Base-by-base conservation (phyloP, 768 basidiomycete species). In the Calocera cornea region DNA sequence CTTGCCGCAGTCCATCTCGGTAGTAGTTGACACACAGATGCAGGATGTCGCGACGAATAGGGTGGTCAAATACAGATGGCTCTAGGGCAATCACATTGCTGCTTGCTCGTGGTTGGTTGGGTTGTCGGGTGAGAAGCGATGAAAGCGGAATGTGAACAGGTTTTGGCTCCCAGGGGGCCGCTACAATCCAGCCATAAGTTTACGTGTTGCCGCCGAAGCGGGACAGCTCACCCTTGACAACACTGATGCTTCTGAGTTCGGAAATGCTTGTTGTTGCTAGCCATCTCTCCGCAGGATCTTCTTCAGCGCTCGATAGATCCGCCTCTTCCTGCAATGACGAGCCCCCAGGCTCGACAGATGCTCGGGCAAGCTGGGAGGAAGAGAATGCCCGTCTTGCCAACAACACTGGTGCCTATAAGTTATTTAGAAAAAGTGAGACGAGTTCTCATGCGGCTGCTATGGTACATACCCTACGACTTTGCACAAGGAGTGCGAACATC, bases 21-120 rank as follows among this genome's bases (percentile, higher is more conserved):
- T 97, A 83, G 72, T 95, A 91, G 5, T 89, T 84, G 36, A 94
- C 87, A 74, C 94, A 95, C 50, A 92, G 83, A 76, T 98, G 95
- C 1, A 98, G 84, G 70, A 99, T 90, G 76, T 97, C 95, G 24
- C 86, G 85, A 64, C 95, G 90, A 49, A 94, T 85, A 41, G 94
- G 92, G 71, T 92, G 87, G 69, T 84, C 81, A 78, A 98, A 99
- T 34, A 98, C 87, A 7, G 75, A 73, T 3, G 79, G 72, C 22
- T 80, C 77, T 1, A 82, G 77, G 0, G 78, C 72, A 31, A 81
- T 72, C 47, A 75, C 66, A 24, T 71, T 34, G 65, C 63, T 64
- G 44, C 44, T 19, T 17, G 44, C 44, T 47, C 44, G 44, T 47
- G 16, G 44, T 16, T 66, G n/a, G 14, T 68, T 34, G 34, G 65